phyloP scores from a whole-genome alignment of 1,284 basidiomycete species.

The Termitomyces sp. region DNA sequence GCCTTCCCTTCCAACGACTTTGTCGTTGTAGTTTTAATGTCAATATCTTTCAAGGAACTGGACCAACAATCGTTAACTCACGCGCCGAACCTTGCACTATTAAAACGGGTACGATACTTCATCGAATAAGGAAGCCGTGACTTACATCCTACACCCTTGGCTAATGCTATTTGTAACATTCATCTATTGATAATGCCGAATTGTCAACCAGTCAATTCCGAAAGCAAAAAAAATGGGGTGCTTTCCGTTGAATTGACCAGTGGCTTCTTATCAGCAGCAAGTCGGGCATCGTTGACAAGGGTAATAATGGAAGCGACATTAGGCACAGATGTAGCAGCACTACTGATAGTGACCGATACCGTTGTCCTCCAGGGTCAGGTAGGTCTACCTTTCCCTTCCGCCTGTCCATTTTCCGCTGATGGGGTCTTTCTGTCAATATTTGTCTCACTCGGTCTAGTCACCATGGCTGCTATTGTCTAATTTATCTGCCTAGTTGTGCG shows the following conservation, averaged over 20 bases:
- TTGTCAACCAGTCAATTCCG: background rate
- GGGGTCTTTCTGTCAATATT: too few relatives aligned
- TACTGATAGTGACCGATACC: slow-evolving; percentile 24
- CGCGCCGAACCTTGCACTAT: slow-evolving; percentile 27
- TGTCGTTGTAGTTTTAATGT: slow-evolving; percentile 4
- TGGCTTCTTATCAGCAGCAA: slow-evolving; percentile 34
- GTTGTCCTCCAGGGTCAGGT: too few relatives aligned
- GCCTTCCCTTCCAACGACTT: slow-evolving; percentile 13
- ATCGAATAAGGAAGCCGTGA: slow-evolving; percentile 5
- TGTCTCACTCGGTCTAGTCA: too few relatives aligned
- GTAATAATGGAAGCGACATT: slow-evolving; percentile 39
- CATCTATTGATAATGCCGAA: slow-evolving; percentile 11
- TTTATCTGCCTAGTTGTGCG: too few relatives aligned
- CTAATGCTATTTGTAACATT: slow-evolving; percentile 45
- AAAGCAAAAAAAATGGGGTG: background rate
- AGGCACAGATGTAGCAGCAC: slow-evolving; percentile 35
- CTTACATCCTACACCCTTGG: slow-evolving; percentile 37
- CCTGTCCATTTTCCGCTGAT: too few relatives aligned
- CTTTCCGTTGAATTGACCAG: slow-evolving; percentile 36
- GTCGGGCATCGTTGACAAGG: slow-evolving; percentile 41
- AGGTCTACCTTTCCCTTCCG: too few relatives aligned
- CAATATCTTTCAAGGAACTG: background rate
- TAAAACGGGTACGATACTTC: background rate
- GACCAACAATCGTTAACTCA: slow-evolving; percentile 12
- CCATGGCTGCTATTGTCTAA: too few relatives aligned